These are phyloP conservation scores for Hypoxylon cercidicola DNA, from an alignment of 495 filamentous ascomycete species.

Conservation along the genomic window DNA sequence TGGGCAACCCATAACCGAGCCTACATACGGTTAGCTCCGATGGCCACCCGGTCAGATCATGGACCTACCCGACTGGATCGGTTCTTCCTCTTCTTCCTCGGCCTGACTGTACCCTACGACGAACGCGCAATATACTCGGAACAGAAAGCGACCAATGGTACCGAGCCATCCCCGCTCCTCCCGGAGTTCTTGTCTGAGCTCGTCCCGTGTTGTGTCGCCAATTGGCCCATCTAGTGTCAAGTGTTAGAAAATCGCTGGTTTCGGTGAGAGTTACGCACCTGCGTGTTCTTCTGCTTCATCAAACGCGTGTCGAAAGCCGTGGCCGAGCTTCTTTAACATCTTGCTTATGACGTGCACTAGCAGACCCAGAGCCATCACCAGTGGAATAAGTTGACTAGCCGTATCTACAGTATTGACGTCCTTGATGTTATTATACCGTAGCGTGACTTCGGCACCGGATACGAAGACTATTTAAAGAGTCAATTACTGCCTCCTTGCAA, in stretches of 20 bases:
- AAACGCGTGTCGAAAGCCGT: conserved; percentile 19
- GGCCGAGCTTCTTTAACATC: conserved; percentile 7
- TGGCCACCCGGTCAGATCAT: neutral
- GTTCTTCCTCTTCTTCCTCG: conserved; percentile 12
- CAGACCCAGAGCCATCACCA: conserved; percentile 23
- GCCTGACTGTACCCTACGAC: conserved; percentile 13
- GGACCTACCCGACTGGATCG: conserved; percentile 11
- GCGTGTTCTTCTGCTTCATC: conserved; percentile 7
- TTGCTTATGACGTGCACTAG: conserved; percentile 12
- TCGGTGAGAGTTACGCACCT: conserved; percentile 5
- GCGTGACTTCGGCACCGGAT: conserved; percentile 22
- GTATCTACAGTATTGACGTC: conserved; percentile 23
- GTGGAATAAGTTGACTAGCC: conserved; percentile 23
- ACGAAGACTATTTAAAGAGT: conserved; percentile 5
- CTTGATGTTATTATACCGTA: conserved; percentile 24
- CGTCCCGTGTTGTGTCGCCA: conserved; percentile 2
- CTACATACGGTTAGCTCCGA: conserved; percentile 1
- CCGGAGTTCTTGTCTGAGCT: conserved; percentile 2
- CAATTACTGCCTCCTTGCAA: too few species aligned
- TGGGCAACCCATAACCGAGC: conserved; percentile 7
- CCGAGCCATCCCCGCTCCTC: conserved; percentile 23
- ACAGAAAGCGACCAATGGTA: conserved; percentile 23
- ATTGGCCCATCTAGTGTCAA: neutral
- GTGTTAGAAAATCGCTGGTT: conserved; percentile 2
- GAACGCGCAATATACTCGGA: conserved; percentile 26